Evolutionary conservation across 257 asterid species (phyloP).

Genomic region (Capsicum baccatum): DNA sequence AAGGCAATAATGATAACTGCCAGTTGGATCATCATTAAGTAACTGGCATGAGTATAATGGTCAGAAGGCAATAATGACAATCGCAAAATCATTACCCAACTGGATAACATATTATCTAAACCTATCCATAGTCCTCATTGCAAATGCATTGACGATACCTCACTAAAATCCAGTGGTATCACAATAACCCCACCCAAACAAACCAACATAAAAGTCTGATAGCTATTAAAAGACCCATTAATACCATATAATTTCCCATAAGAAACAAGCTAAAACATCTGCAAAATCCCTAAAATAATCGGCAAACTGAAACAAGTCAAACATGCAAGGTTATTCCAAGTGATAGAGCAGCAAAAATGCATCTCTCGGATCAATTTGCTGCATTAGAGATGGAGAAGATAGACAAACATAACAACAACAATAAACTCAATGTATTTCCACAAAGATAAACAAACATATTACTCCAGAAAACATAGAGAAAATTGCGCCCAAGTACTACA

Average conservation of each 20-base stretch:
- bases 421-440: no score
- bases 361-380: background rate
- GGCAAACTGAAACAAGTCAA: background rate
- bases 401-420: no score
- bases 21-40: no score
- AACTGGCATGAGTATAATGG: background rate
- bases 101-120: background rate
- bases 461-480: background rate
- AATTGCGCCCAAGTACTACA: background rate
- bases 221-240: background rate
- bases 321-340: background rate
- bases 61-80: background rate
- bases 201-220: background rate
- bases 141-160: background rate
- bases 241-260: background rate
- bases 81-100: background rate
- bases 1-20: no score
- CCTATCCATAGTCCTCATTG: background rate
- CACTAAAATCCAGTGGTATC: background rate
- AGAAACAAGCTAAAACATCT: background rate
- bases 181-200: no score
- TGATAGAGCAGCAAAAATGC: background rate
- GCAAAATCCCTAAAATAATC: background rate
- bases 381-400: background rate
- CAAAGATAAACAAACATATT: background rate